Evolutionary conservation across 257 asterid species (phyloP), one percentile per base, ranked within the genome.

Genomic region (Gardenia jasminoides): DNA sequence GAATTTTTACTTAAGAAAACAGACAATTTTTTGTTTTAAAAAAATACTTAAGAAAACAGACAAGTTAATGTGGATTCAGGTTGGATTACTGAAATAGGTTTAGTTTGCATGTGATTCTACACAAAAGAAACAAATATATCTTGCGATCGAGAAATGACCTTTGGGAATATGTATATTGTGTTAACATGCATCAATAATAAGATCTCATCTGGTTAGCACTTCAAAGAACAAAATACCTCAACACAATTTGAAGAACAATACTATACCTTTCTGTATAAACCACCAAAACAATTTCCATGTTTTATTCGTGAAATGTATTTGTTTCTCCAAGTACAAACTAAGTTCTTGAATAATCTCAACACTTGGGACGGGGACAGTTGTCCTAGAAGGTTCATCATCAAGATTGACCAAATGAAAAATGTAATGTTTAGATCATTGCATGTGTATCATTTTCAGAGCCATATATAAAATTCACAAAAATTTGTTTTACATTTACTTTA

Each of bases 1-100:
- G 66, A 82, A 66, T 77, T 72, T 65, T 65, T 52, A 20, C 75
- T 78, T 66, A 24, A 71, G 73, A 56, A 10, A 33, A 82, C 75
- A 78, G 61, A 75, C 74, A 82, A 65, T 71, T 62, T 68, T n/a
- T n/a, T n/a, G n/a, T n/a, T n/a, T n/a, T n/a, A n/a, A n/a, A n/a
- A n/a, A n/a, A n/a, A n/a, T 44, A 20, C 75, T 78, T 66, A 24
- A 71, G 73, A 56, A 10, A 33, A 82, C 75, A 78, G 61, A 75
- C 74, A 82, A 65, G 65, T 64, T 69, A 69, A 58, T 78, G 78
- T 79, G 74, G 74, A 76, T 44, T 47, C 22, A 48, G 48, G 16
- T 65, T 65, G 36, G 44, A 68, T n/a, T 61, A 75, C 43, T 22
- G 33, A n/a, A 2, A 2, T 36, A 36, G 22, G 65, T 58, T 33